phyloP scores from a whole-genome alignment of 257 asterid species.

The Primulina tabacum region DNA sequence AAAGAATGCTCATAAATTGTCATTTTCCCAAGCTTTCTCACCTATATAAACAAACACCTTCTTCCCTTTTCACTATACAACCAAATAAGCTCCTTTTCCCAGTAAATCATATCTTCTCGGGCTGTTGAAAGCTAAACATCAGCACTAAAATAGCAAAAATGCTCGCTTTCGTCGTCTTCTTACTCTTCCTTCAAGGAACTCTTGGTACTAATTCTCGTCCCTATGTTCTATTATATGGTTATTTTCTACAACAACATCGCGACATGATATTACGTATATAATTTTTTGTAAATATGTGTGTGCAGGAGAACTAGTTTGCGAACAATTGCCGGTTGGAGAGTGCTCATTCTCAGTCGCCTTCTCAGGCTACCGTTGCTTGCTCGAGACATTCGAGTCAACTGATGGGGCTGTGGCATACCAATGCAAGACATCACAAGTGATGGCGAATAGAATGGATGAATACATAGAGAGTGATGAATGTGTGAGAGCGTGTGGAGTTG shows the following conservation, averaged over 20 bases:
- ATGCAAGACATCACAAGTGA: conserved; percentile 39
- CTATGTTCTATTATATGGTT: neutral
- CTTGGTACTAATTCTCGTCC: neutral
- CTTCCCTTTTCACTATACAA: neutral
- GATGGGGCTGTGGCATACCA: conserved; percentile 20
- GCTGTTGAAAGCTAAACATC: no score
- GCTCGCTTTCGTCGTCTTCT: neutral
- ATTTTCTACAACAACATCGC: no score
- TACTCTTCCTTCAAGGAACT: conserved; percentile 7
- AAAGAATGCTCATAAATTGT: neutral
- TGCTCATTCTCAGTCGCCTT: conserved; percentile 36
- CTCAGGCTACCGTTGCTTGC: conserved; percentile 34
- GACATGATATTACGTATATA: no score
- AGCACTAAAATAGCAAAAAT: neutral
- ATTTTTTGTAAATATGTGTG: no score
- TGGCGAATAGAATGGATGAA: conserved; percentile 20
- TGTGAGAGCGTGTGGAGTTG: conserved; percentile 37
- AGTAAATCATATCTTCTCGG: neutral
- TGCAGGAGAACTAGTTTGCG: conserved; percentile 35
- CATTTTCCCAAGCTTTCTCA: conserved; percentile 4
- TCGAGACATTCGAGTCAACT: conserved; percentile 28
- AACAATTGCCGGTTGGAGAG: conserved; percentile 20
- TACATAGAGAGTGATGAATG: conserved; percentile 39
- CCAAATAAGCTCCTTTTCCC: neutral
- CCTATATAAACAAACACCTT: conserved; percentile 23